These are phyloP conservation scores for Gentiana straminea DNA, from an alignment of 257 asterid species.

Conservation along the genomic window DNA sequence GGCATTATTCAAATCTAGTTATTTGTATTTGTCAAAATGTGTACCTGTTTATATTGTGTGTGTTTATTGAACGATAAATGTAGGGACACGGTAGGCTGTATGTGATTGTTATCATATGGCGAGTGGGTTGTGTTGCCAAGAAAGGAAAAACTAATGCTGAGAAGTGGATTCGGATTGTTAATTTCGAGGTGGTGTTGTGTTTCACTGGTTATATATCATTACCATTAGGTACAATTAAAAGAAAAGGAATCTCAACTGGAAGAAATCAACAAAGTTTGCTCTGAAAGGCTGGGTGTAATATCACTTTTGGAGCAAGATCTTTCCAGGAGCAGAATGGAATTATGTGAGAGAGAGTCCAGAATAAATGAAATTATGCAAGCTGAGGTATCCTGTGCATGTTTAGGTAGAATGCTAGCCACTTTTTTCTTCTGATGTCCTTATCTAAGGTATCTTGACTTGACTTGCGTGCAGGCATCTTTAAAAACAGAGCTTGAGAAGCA, in stretches of 20 bases:
- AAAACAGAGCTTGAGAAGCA: constrained; percentile 31
- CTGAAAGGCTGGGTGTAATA: constrained; percentile 49
- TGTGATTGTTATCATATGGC: not conserved
- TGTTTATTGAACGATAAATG: too few species aligned
- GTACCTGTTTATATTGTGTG: too few species aligned
- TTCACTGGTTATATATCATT: not conserved
- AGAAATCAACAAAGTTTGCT: constrained; percentile 39
- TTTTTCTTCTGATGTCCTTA: not conserved
- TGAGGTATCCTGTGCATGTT: constrained; percentile 24
- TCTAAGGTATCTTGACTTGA: not conserved
- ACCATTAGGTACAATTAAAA: constrained; percentile 21
- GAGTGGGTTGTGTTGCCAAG: not conserved
- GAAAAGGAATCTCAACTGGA: constrained; percentile 68
- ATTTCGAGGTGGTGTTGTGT: not conserved
- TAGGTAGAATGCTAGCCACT: not conserved
- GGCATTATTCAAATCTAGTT: too few species aligned
- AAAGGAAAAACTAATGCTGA: not conserved
- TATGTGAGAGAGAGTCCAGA: constrained; percentile 47
- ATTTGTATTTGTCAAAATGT: too few species aligned
- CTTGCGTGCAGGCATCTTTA: constrained; percentile 30
- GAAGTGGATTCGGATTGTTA: not conserved
- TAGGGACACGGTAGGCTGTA: not conserved
- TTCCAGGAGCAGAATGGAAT: constrained; percentile 47
- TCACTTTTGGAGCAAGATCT: constrained; percentile 59
- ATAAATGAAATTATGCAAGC: constrained; percentile 43